These are phyloP conservation scores for Leishmania gerbilli DNA, from an alignment of 208 protist genomes.

Conservation along the genomic window DNA sequence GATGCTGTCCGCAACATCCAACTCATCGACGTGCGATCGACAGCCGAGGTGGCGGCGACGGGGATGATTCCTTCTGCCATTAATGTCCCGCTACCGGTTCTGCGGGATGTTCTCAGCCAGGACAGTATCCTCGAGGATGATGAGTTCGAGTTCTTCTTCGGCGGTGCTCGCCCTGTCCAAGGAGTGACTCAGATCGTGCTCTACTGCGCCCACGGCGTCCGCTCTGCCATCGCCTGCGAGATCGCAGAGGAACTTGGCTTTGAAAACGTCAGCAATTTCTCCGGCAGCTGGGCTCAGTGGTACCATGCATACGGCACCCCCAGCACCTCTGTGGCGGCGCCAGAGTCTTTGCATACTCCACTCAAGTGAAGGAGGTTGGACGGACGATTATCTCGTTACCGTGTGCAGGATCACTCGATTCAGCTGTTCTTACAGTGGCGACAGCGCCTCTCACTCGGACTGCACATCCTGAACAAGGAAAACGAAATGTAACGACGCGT, in stretches of 20 bases:
- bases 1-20: conserved; percentile 34
- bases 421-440: not conserved
- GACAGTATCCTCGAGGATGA: conserved; percentile 45
- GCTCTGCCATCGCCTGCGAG: conserved; percentile 67
- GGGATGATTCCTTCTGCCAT: conserved; percentile 75
- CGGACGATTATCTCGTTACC: not conserved
- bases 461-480: not conserved
- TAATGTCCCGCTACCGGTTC: conserved; percentile 65
- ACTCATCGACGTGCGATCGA: conserved; percentile 79
- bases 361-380: not conserved
- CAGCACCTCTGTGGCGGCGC: not conserved
- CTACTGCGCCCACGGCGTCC: conserved; percentile 75
- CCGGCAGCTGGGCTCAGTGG: conserved; percentile 75
- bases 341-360: not conserved
- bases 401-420: not conserved
- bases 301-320: conserved; percentile 20
- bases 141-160: conserved; percentile 57
- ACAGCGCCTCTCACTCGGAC: not conserved
- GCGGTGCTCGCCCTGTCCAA: conserved; percentile 39
- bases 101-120: conserved; percentile 39
- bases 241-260: conserved; percentile 67
- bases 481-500: not conserved
- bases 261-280: conserved; percentile 48
- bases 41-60: conserved; percentile 59
- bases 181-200: conserved; percentile 60